Base-by-base conservation (phyloP, 306 rosid species). In the Cucurbita ficifolia region DNA sequence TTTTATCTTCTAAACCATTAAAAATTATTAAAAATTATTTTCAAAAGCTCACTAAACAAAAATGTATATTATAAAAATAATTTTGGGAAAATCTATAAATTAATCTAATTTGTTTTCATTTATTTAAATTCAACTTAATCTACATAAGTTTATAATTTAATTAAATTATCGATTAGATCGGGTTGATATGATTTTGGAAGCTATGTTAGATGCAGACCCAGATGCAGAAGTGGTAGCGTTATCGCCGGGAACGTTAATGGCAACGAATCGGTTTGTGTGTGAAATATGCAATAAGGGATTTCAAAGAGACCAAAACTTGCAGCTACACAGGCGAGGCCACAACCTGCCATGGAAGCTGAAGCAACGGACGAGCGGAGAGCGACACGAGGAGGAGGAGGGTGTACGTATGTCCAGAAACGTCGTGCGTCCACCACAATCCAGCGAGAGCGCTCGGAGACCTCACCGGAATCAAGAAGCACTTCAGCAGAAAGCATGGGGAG, bases 301-400 rank as follows among this genome's bases (percentile, higher is more conserved):
- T 29, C 82, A 89, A 60, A 86, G 97, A 67, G 97, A 92, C 17
- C 97, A 92, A 36, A 92, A 92, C 81, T 92, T 92, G 7, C 97
- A 92, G 55, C 39, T 92, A 33, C 97, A 92, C 76, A 76, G 96
- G 54, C 81, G 97, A 80, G 97, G 97, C 16, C 97, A 92, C 79
- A 92, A 92, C 78, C 79, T 92, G 74, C 97, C 97, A 3, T 92
- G 96, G 96, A 92, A 89, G 88, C 88, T 92, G 1, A 84, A 84
- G 57, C 92, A 89, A 29, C 83, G 96, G 80, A 77, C 81, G 1
- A 78, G 75, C 50, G 75, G 82, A n/a, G 3, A 95, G 90, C 38
- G 52, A 58, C 5, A 54, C 84, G 29, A 52, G 81, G 33, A 88
- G 82, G 33, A 88, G 87, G 79, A 46, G 82, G 61, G 97, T 92